phyloP scores from a whole-genome alignment of 106 monocot species.

The Dioscorea zingiberensis region DNA sequence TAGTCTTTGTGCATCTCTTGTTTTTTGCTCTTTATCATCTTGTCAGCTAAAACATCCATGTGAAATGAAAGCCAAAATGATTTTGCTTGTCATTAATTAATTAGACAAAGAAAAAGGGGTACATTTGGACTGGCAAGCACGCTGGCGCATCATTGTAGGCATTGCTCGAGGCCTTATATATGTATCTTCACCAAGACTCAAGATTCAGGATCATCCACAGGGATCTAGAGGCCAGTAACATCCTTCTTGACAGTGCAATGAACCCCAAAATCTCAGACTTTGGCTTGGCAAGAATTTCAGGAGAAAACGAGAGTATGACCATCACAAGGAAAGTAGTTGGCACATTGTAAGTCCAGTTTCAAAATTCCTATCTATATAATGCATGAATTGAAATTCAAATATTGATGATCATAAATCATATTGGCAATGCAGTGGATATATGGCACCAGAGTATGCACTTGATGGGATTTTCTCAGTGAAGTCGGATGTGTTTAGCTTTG shows the following conservation, averaged over 20 bases:
- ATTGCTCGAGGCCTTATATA: conserved; percentile 21
- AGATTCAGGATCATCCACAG: conserved; percentile 3
- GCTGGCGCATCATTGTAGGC: conserved; percentile 16
- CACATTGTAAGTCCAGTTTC: conserved; percentile 19
- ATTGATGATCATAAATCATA: neutral
- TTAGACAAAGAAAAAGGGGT: neutral
- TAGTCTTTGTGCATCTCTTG: neutral
- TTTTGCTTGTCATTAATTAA: neutral
- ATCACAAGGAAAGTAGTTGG: conserved; percentile 15
- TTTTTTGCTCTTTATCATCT: too few species aligned
- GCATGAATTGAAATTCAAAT: neutral
- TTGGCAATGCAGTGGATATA: conserved; percentile 30
- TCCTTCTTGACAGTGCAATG: conserved; percentile 20
- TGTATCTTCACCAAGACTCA: conserved; percentile 22
- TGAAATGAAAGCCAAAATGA: too few species aligned
- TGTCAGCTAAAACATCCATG: neutral
- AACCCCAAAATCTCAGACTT: conserved; percentile 35
- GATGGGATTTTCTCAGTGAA: conserved; percentile 27
- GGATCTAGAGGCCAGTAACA: conserved; percentile 7
- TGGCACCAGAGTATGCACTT: conserved; percentile 39
- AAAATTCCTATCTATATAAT: too few species aligned
- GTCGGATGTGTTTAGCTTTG: conserved; percentile 34
- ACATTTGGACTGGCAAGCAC: conserved; percentile 4
- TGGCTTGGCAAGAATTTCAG: conserved; percentile 17
- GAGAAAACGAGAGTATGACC: conserved; percentile 1